Percentiles rank a stretch among this genome's conserved stretches.
These are phyloP conservation scores for Cladosporium halotolerans DNA, from an alignment of 2,329 filamentous ascomycete genomes.

Conservation along the genomic window DNA sequence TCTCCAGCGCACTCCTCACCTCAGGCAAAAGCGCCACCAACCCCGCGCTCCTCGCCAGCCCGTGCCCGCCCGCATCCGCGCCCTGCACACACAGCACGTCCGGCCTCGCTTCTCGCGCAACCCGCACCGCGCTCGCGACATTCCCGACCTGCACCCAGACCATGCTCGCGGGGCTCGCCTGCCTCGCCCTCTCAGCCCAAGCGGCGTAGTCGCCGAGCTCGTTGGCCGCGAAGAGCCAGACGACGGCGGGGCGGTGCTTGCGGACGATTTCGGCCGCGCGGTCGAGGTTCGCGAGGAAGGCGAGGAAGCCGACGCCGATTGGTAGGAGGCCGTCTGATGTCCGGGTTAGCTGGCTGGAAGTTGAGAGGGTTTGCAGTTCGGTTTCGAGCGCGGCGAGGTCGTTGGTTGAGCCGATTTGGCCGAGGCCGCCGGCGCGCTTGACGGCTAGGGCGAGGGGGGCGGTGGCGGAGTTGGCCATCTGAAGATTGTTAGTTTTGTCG, in stretches of 20 bases:
- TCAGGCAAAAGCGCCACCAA: constrained; percentile 55
- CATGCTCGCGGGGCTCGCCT: constrained; percentile 34
- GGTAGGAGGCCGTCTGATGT: constrained; percentile 34
- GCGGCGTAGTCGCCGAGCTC: constrained; percentile 31
- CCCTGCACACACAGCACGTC: constrained; percentile 60
- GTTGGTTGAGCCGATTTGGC: constrained; percentile 41
- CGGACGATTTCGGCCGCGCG: constrained; percentile 46
- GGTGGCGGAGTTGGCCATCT: constrained; percentile 9
- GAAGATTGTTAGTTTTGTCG: background rate
- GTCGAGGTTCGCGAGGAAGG: constrained; percentile 39
- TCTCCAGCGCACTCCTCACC: constrained; percentile 38
- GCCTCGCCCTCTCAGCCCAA: constrained; percentile 29
- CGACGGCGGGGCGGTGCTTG: constrained; percentile 46
- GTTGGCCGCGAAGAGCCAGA: constrained; percentile 62
- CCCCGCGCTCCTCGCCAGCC: constrained; percentile 49
- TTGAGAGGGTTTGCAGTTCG: background rate
- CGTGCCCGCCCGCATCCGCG: constrained; percentile 59
- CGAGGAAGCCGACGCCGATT: constrained; percentile 58
- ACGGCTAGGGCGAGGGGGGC: constrained; percentile 52
- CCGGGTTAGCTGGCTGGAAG: constrained; percentile 23
- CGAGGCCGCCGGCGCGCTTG: constrained; percentile 46
- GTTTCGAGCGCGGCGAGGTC: constrained; percentile 31
- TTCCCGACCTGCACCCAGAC: constrained; percentile 59
- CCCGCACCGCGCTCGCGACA: constrained; percentile 49
- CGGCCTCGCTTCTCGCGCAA: constrained; percentile 37